A percentile compares a stretch with the other conserved stretches of the same genome.
Evolutionary conservation across 768 basidiomycete genomes (phyloP).

Genomic region (Collybia mongolica): DNA sequence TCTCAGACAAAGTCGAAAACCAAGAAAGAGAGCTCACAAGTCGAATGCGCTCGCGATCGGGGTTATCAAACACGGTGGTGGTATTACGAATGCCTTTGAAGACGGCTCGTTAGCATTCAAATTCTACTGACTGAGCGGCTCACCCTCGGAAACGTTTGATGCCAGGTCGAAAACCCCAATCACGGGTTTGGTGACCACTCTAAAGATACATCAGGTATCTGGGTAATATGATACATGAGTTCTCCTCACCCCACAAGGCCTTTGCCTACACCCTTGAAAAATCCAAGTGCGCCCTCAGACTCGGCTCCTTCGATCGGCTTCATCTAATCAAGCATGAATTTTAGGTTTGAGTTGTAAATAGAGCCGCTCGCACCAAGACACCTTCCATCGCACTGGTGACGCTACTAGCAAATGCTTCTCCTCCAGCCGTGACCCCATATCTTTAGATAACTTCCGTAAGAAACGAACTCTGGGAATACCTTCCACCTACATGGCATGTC

Average conservation of each 20-base stretch:
- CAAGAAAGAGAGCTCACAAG: constrained; percentile 44
- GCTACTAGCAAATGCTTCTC: constrained; percentile 91
- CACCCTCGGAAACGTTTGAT: constrained; percentile 91
- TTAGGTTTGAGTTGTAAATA: background rate
- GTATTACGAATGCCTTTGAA: constrained; percentile 90
- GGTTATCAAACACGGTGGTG: constrained; percentile 95
- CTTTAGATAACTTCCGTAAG: constrained; percentile 31
- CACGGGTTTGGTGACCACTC: constrained; percentile 93
- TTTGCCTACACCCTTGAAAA: constrained; percentile 97
- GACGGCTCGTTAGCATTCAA: background rate
- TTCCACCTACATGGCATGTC: constrained; percentile 84
- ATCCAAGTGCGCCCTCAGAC: constrained; percentile 88
- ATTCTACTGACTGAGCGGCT: background rate
- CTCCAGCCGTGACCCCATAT: constrained; percentile 95
- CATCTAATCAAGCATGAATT: constrained; percentile 48
- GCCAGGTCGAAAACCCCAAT: constrained; percentile 97
- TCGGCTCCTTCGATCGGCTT: constrained; percentile 98
- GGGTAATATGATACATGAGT: background rate
- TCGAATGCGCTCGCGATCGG: constrained; percentile 83
- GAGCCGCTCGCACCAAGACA: constrained; percentile 59
- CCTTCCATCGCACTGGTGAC: constrained; percentile 96
- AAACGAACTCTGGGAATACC: background rate
- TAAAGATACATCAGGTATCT: constrained; percentile 25
- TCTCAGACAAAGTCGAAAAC: background rate
- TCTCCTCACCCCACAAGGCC: constrained; percentile 83